Evolutionary conservation across 1,139 yeast genomes (phyloP).

Genomic region (Candida tropicalis): DNA sequence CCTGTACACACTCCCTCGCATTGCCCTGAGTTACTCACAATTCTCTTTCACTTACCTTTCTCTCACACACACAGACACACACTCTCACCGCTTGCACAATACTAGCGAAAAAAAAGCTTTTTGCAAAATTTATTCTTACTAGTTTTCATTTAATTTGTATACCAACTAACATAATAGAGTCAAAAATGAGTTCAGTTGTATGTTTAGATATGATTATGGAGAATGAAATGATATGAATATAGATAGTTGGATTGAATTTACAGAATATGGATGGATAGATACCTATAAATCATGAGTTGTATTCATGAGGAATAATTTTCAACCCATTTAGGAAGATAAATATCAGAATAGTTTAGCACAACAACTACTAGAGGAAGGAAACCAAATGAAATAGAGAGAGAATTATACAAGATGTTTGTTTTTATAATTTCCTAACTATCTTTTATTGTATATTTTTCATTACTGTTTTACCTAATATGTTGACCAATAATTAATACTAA

Average conservation of each 20-base stretch:
- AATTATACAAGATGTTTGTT: too few species aligned
- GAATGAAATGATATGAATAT: constrained; percentile 3
- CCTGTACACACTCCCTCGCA: not conserved
- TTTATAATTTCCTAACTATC: not conserved
- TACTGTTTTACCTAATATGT: too few species aligned
- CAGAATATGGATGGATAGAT: too few species aligned
- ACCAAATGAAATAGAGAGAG: too few species aligned
- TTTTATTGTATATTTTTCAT: not conserved
- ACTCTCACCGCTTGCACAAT: constrained; percentile 10
- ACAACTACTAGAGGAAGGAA: too few species aligned
- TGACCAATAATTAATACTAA: constrained; percentile 44
- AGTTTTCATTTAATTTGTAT: constrained; percentile 9
- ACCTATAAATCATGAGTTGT: too few species aligned
- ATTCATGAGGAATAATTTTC: too few species aligned
- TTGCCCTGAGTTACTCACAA: not conserved
- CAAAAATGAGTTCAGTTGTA: constrained; percentile 39
- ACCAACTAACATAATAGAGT: constrained; percentile 15
- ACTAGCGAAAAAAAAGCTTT: constrained; percentile 17
- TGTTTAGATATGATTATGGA: constrained; percentile 18
- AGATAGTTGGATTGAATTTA: not conserved
- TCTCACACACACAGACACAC: constrained; percentile 4
- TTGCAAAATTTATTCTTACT: constrained; percentile 19
- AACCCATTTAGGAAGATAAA: too few species aligned
- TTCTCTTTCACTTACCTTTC: constrained; percentile 4
- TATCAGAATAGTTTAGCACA: too few species aligned